Evolutionary conservation across 805 yeast genomes (phyloP).

Genomic region (Kodamaea neixiangensis): DNA sequence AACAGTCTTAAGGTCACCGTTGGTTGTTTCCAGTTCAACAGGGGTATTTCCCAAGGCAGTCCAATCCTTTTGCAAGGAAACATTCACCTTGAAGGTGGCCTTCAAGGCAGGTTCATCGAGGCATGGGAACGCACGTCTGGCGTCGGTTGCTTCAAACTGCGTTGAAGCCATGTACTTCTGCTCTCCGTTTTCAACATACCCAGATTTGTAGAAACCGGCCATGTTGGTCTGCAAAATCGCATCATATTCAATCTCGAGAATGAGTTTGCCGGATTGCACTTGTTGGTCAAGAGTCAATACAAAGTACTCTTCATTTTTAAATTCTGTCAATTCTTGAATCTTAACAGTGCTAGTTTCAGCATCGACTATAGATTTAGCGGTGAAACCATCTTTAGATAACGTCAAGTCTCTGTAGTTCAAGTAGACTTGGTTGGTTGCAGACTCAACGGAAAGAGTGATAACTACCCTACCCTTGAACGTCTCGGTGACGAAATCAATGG

Average conservation of each 20-base stretch:
- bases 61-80: slow-evolving; percentile 33
- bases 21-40: slow-evolving; percentile 21
- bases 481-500: slow-evolving; percentile 55
- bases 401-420: slow-evolving; percentile 50
- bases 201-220: slow-evolving; percentile 57
- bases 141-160: slow-evolving; percentile 61
- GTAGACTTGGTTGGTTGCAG: slow-evolving; percentile 45
- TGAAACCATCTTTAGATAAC: slow-evolving; percentile 21
- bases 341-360: slow-evolving; percentile 25
- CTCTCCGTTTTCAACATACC: slow-evolving; percentile 40
- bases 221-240: slow-evolving; percentile 55
- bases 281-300: slow-evolving; percentile 54
- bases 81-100: slow-evolving; percentile 54
- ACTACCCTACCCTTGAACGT: slow-evolving; percentile 49
- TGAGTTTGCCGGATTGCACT: slow-evolving; percentile 21
- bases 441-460: slow-evolving; percentile 48
- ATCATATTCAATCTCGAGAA: slow-evolving; percentile 34
- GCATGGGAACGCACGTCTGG: slow-evolving; percentile 60
- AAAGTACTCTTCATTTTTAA: slow-evolving; percentile 62
- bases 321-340: slow-evolving; percentile 27
- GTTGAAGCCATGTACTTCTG: slow-evolving; percentile 48
- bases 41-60: slow-evolving; percentile 55
- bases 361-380: slow-evolving; percentile 23
- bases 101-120: slow-evolving; percentile 57
- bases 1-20: slow-evolving; percentile 25